phyloP scores from a whole-genome alignment of 495 filamentous ascomycete genomes.

The Talaromyces ruber region DNA sequence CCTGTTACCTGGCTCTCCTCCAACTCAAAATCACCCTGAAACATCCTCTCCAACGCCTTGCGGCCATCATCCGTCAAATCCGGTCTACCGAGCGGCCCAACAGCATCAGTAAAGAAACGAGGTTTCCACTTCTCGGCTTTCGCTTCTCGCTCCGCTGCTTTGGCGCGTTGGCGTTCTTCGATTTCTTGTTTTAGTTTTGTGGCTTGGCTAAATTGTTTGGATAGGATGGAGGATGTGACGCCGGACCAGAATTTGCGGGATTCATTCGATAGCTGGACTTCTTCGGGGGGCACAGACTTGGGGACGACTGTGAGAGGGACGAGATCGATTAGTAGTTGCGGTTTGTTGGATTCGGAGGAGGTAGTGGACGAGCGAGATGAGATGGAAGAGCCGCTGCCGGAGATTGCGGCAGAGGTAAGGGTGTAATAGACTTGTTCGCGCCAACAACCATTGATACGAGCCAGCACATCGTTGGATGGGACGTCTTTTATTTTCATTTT shows the following conservation, averaged over 20 bases:
- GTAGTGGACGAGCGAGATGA: neutral
- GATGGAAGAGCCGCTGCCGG: neutral
- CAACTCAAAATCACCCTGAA: slow-evolving; percentile 49
- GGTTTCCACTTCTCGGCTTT: slow-evolving; percentile 66
- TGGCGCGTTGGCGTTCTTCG: slow-evolving; percentile 81
- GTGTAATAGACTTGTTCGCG: slow-evolving; percentile 62
- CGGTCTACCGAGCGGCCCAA: slow-evolving; percentile 68
- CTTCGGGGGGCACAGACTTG: slow-evolving; percentile 68
- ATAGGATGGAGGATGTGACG: slow-evolving; percentile 79
- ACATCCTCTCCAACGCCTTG: slow-evolving; percentile 59
- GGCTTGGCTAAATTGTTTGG: slow-evolving; percentile 75
- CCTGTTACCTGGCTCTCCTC: slow-evolving; percentile 36
- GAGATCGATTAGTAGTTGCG: slow-evolving; percentile 77
- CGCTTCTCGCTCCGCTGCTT: slow-evolving; percentile 66
- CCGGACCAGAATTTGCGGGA: slow-evolving; percentile 79
- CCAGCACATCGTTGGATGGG: slow-evolving; percentile 70
- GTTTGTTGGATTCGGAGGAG: slow-evolving; percentile 7
- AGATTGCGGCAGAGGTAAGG: slow-evolving; percentile 33
- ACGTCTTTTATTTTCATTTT: slow-evolving; percentile 76
- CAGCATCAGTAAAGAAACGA: slow-evolving; percentile 75
- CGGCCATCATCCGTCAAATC: slow-evolving; percentile 70
- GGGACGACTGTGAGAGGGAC: slow-evolving; percentile 64
- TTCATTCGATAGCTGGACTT: slow-evolving; percentile 79
- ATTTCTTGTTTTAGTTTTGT: slow-evolving; percentile 84
- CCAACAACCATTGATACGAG: slow-evolving; percentile 80